Evolutionary conservation across 2,329 filamentous ascomycete species (phyloP).

Genomic region (Aspergillus fumigatiaffinis): DNA sequence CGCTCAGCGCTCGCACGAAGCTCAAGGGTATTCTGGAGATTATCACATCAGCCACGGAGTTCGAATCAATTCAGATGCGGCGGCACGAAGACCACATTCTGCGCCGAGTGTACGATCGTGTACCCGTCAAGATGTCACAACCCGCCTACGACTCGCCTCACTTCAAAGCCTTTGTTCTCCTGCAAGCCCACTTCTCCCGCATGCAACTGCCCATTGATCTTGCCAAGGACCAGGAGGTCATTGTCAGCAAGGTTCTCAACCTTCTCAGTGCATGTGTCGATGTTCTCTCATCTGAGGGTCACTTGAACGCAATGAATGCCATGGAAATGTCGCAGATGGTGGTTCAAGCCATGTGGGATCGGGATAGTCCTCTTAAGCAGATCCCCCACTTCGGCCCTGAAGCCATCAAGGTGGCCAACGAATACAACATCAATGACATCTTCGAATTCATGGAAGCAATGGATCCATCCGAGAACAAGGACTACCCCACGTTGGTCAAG

Average conservation of each 20-base stretch:
- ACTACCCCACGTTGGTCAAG: conserved; percentile 74
- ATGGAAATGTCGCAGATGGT: conserved; percentile 99
- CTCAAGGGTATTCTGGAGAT: conserved; percentile 97
- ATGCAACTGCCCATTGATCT: conserved; percentile 96
- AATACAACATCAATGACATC: conserved; percentile 82
- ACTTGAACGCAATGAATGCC: conserved; percentile 94
- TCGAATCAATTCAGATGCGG: conserved; percentile 90
- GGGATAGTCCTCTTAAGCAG: conserved; percentile 93
- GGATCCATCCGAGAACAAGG: conserved; percentile 87
- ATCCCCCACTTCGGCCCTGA: conserved; percentile 90
- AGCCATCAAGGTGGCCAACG: conserved; percentile 75
- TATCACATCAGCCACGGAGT: conserved; percentile 92
- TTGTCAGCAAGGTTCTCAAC: conserved; percentile 79
- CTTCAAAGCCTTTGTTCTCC: conserved; percentile 95
- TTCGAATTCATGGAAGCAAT: conserved; percentile 99
- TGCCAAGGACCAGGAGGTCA: conserved; percentile 88
- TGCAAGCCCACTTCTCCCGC: conserved; percentile 95
- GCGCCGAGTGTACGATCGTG: conserved; percentile 86
- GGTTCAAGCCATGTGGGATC: conserved; percentile 98
- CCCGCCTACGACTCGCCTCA: conserved; percentile 87
- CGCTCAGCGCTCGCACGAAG: conserved; percentile 82
- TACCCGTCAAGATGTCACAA: conserved; percentile 92
- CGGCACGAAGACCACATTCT: conserved; percentile 86
- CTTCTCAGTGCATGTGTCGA: conserved; percentile 90
- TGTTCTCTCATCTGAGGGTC: conserved; percentile 90